These are phyloP conservation scores for Hepatocystis sp. DNA, from an alignment of 169 alveolate genomes.

Conservation along the genomic window DNA sequence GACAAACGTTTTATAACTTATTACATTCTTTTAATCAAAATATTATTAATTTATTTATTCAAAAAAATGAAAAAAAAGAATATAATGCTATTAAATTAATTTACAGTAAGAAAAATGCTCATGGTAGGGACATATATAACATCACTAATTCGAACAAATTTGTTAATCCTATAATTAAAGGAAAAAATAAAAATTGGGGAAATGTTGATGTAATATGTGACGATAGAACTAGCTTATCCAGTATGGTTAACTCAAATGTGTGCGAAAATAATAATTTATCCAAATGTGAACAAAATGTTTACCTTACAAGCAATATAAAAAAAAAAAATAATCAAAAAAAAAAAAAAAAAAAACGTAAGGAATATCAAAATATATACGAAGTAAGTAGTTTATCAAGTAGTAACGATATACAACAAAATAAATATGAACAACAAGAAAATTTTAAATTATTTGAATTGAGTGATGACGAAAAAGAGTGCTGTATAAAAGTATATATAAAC, in stretches of 20 bases:
- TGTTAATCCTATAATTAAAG: not conserved
- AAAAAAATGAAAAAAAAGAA: constrained; percentile 5
- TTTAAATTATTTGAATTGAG: constrained; percentile 12
- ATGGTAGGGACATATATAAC: constrained; percentile 5
- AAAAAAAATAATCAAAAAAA: not conserved
- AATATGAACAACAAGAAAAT: not conserved
- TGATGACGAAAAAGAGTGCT: constrained; percentile 26
- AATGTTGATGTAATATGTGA: not conserved
- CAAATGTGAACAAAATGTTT: not conserved
- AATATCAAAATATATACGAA: constrained; percentile 11
- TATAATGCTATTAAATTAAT: not conserved
- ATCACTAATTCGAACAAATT: constrained; percentile 1
- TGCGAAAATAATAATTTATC: no score
- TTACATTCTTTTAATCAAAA: no score
- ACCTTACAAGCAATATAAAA: not conserved
- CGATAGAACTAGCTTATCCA: no score
- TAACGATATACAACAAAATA: no score
- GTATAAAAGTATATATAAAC: constrained; percentile 63
- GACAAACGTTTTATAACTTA: no score
- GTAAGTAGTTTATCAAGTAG: no score
- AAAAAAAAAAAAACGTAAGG: not conserved
- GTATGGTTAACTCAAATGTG: no score
- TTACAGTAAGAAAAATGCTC: not conserved
- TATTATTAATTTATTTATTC: no score
- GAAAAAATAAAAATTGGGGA: not conserved